Conservation (phyloP, 2,329 filamentous ascomycete genomes). For the Colletotrichum sp. region DNA sequence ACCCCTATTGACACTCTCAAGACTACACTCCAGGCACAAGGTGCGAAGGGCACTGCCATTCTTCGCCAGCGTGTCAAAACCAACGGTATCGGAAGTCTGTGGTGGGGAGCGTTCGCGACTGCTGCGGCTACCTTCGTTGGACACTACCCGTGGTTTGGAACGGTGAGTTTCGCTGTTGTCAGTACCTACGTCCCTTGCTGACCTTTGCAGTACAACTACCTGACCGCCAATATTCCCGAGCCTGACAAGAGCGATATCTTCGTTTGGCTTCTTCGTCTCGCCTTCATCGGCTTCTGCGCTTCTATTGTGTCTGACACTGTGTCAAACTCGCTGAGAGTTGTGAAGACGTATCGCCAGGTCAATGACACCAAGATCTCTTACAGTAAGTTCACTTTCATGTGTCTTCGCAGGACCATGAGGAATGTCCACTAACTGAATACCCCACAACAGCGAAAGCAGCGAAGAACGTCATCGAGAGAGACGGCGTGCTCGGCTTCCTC, state of each 20-base stretch:
- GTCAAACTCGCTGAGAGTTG: slow-evolving; percentile 51
- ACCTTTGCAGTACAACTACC: slow-evolving; percentile 44
- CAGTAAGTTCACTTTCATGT: slow-evolving; percentile 29
- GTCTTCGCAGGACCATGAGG: too few species aligned
- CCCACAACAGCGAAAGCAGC: slow-evolving; percentile 43
- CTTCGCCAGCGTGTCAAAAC: slow-evolving; percentile 49
- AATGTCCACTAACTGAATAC: neutral
- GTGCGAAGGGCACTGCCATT: slow-evolving; percentile 43
- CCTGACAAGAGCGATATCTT: slow-evolving; percentile 42
- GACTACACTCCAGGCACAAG: slow-evolving; percentile 54
- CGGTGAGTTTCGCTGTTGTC: slow-evolving; percentile 31
- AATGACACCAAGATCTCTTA: slow-evolving; percentile 53
- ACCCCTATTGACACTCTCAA: slow-evolving; percentile 56
- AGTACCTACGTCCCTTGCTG: neutral
- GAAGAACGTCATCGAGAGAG: slow-evolving; percentile 40
- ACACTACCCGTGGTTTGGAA: slow-evolving; percentile 56
- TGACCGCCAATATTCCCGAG: slow-evolving; percentile 42
- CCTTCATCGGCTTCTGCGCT: slow-evolving; percentile 48
- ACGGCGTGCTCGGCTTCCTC: slow-evolving; percentile 46
- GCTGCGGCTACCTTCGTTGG: slow-evolving; percentile 54
- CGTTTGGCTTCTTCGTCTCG: slow-evolving; percentile 48
- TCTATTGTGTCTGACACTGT: slow-evolving; percentile 50
- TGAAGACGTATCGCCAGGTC: slow-evolving; percentile 56
- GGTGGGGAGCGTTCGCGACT: slow-evolving; percentile 55
- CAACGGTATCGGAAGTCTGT: slow-evolving; percentile 49